phyloP scores from a whole-genome alignment of 495 filamentous ascomycete genomes.

The Penicillium tannophilum region DNA sequence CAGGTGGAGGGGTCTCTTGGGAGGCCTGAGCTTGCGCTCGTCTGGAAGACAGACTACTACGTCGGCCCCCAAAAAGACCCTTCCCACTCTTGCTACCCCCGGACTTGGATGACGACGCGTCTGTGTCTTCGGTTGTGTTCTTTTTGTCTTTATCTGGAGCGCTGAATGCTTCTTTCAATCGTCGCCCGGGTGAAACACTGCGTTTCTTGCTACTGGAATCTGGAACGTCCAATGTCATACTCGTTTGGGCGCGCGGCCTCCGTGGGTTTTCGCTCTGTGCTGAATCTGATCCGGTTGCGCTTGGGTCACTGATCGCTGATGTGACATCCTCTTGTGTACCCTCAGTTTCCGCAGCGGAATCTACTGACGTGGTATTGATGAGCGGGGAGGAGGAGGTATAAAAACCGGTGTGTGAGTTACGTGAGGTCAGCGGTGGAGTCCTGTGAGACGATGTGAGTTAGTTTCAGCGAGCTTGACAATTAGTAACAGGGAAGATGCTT shows the following conservation, averaged over 20 bases:
- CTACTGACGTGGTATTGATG: slow-evolving; percentile 60
- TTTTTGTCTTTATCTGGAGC: slow-evolving; percentile 34
- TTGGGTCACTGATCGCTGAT: slow-evolving; percentile 36
- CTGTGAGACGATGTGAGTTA: slow-evolving; percentile 36
- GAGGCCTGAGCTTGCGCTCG: slow-evolving; percentile 35
- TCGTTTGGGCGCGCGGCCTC: slow-evolving; percentile 27
- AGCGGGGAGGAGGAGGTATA: slow-evolving; percentile 82
- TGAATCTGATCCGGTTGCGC: slow-evolving; percentile 29
- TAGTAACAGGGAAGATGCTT: slow-evolving; percentile 1
- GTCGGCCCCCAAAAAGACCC: slow-evolving; percentile 37
- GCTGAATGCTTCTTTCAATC: slow-evolving; percentile 49
- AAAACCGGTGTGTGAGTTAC: slow-evolving; percentile 77
- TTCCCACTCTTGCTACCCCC: slow-evolving; percentile 31
- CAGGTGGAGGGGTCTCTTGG: slow-evolving; percentile 32
- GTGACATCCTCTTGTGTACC: slow-evolving; percentile 29
- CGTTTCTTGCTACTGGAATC: slow-evolving; percentile 38
- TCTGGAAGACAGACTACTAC: slow-evolving; percentile 45
- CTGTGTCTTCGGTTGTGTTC: slow-evolving; percentile 44
- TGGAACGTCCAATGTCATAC: slow-evolving; percentile 37
- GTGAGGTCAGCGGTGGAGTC: slow-evolving; percentile 65
- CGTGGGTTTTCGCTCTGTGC: slow-evolving; percentile 23
- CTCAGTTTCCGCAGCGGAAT: slow-evolving; percentile 27
- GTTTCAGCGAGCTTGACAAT: slow-evolving; percentile 12
- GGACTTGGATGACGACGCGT: slow-evolving; percentile 42
- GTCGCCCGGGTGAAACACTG: slow-evolving; percentile 46